These are phyloP conservation scores for Hypoxylon perforatum DNA, from an alignment of 495 filamentous ascomycete genomes.

Conservation along the genomic window DNA sequence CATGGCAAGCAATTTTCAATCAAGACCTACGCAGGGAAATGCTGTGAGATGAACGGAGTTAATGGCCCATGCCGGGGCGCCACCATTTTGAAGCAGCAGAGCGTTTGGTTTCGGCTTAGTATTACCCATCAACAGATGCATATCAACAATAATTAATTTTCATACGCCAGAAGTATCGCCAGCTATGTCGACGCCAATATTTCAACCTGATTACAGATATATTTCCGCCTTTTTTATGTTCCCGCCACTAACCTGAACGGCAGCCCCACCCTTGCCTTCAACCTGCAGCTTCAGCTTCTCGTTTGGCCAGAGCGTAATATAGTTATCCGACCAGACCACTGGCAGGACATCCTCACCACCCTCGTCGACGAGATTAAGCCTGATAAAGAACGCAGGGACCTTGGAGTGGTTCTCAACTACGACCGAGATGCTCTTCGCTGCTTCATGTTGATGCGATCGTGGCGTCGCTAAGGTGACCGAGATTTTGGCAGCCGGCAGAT, in stretches of 20 bases:
- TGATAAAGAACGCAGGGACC: conserved; percentile 68
- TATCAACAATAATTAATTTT: too few relatives aligned
- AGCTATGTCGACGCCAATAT: neutral
- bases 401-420: conserved; percentile 63
- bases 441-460: neutral
- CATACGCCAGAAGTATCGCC: too few relatives aligned
- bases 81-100: too few relatives aligned
- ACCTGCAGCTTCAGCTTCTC: conserved; percentile 58
- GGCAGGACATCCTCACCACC: conserved; percentile 59
- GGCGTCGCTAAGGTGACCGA: conserved; percentile 34
- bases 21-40: too few relatives aligned
- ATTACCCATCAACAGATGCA: too few relatives aligned
- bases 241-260: conserved; percentile 43
- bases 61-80: too few relatives aligned
- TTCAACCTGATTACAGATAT: conserved; percentile 10
- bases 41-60: too few relatives aligned
- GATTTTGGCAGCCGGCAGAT: conserved; percentile 53
- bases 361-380: conserved; percentile 58
- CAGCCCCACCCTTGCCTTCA: conserved; percentile 33
- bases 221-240: conserved; percentile 35
- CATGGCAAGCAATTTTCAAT: too few relatives aligned
- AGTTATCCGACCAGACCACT: conserved; percentile 70
- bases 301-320: conserved; percentile 68
- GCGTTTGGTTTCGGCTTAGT: too few relatives aligned
- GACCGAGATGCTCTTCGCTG: conserved; percentile 33